Conservation (phyloP, 1,139 yeast genomes). For the Candida sojae region DNA sequence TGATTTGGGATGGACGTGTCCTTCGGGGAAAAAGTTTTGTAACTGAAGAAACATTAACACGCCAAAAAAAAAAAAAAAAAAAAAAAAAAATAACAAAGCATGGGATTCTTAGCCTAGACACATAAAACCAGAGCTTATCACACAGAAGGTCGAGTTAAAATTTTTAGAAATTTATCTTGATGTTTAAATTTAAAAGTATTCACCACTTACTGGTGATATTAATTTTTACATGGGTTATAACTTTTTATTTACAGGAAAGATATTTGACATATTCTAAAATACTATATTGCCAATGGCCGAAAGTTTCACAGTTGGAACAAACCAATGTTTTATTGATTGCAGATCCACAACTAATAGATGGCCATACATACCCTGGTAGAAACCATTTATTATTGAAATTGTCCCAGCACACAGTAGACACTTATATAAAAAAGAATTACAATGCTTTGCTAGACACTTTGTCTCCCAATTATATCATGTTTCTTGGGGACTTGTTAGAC, state of each 20-base stretch:
- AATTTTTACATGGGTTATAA: conserved; percentile 28
- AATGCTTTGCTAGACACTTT: conserved; percentile 34
- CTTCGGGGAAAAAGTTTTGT: too few relatives aligned
- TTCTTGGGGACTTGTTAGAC: conserved; percentile 57
- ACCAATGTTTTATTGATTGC: conserved; percentile 39
- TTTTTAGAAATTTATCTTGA: background rate
- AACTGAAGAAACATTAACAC: too few relatives aligned
- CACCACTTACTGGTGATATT: conserved; percentile 27
- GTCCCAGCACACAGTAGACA: conserved; percentile 52
- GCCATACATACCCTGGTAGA: conserved; percentile 53
- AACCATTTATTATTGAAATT: conserved; percentile 32
- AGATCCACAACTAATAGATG: conserved; percentile 50
- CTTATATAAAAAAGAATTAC: conserved; percentile 50
- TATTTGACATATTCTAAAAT: conserved; percentile 30
- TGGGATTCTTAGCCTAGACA: background rate
- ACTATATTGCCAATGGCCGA: conserved; percentile 37
- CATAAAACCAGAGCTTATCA: background rate
- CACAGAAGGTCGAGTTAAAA: too few relatives aligned
- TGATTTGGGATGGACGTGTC: too few relatives aligned
- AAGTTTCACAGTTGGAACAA: conserved; percentile 3
- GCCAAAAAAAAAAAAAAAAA: background rate
- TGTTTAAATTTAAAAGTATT: conserved; percentile 11
- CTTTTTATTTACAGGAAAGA: conserved; percentile 38
- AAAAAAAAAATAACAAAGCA: background rate
- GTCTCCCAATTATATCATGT: conserved; percentile 47